Percentiles rank a stretch among this genome's conserved stretches.
phyloP scores from a whole-genome alignment of 768 basidiomycete species.

The Podaxis sp. region DNA sequence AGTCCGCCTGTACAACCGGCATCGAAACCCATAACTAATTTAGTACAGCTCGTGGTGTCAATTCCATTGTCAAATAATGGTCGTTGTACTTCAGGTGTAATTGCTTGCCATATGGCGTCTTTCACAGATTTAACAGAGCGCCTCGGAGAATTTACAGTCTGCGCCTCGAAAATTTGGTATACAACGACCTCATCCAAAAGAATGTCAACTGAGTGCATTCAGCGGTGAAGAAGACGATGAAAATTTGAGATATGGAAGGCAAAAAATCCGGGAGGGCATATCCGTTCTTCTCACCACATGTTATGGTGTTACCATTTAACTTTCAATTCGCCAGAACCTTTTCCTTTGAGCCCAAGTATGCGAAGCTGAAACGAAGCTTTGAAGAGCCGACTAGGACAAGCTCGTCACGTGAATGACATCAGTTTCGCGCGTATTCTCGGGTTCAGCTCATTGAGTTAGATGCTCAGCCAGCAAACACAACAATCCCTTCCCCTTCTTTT shows the following conservation, averaged over 20 bases:
- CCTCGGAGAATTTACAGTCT: too few relatives aligned
- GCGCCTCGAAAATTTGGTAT: too few relatives aligned
- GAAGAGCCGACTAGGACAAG: background rate
- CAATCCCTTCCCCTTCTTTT: background rate
- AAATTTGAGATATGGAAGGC: background rate
- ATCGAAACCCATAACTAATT: conserved; percentile 15
- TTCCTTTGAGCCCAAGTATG: background rate
- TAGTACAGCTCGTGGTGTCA: conserved; percentile 34
- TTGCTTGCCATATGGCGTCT: background rate
- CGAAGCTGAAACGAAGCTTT: background rate
- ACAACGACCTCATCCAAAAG: too few relatives aligned
- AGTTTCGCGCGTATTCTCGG: conserved; percentile 1
- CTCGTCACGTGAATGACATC: conserved; percentile 8
- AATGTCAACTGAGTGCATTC: too few relatives aligned
- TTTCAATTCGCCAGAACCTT: conserved; percentile 1
- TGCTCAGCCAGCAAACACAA: background rate
- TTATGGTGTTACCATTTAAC: too few relatives aligned
- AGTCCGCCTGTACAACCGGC: conserved; percentile 18
- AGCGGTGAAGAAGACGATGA: too few relatives aligned
- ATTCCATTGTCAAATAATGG: conserved; percentile 36
- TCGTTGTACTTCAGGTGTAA: background rate
- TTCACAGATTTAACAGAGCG: too few relatives aligned
- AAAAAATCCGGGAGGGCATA: background rate
- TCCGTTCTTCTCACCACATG: too few relatives aligned
- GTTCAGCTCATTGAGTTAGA: background rate